Conservation (phyloP, 768 basidiomycete genomes). For the Pleurotus citrinopileatus region DNA sequence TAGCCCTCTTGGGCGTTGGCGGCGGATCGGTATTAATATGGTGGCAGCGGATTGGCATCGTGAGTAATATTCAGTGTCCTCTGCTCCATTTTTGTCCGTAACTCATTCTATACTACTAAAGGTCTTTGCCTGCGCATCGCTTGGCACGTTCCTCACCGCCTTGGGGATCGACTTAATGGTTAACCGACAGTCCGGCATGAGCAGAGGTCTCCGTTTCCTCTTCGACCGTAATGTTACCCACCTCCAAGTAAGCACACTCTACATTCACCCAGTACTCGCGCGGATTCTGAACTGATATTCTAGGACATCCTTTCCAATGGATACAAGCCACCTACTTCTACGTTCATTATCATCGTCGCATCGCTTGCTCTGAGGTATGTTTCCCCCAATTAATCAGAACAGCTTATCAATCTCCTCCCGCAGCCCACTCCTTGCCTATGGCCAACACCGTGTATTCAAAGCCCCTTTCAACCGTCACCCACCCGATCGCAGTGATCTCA, state of each 20-base stretch:
- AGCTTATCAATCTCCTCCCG: conserved; percentile 2
- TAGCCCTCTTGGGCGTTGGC: conserved; percentile 39
- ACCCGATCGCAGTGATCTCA: conserved; percentile 1
- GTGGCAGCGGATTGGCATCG: conserved; percentile 47
- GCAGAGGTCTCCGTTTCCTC: conserved; percentile 58
- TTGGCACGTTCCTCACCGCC: conserved; percentile 56
- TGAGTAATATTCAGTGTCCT: conserved; percentile 27
- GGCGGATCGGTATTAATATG: conserved; percentile 40
- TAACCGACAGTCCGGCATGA: conserved; percentile 59
- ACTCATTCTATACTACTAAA: conserved; percentile 16
- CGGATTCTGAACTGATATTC: background rate
- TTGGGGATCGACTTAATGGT: conserved; percentile 57
- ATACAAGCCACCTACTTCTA: conserved; percentile 49
- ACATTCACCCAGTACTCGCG: background rate
- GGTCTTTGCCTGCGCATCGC: conserved; percentile 50
- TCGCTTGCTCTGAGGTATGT: conserved; percentile 59
- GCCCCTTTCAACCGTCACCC: conserved; percentile 42
- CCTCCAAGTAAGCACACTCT: conserved; percentile 37
- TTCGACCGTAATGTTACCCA: conserved; percentile 63
- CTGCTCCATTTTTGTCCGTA: background rate
- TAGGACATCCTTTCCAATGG: conserved; percentile 47
- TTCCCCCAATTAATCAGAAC: background rate
- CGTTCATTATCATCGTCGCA: conserved; percentile 47
- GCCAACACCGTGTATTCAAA: conserved; percentile 51
- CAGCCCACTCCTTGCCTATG: conserved; percentile 52